Conservation (phyloP, 805 yeast species). For the Yarrowia sp. region DNA sequence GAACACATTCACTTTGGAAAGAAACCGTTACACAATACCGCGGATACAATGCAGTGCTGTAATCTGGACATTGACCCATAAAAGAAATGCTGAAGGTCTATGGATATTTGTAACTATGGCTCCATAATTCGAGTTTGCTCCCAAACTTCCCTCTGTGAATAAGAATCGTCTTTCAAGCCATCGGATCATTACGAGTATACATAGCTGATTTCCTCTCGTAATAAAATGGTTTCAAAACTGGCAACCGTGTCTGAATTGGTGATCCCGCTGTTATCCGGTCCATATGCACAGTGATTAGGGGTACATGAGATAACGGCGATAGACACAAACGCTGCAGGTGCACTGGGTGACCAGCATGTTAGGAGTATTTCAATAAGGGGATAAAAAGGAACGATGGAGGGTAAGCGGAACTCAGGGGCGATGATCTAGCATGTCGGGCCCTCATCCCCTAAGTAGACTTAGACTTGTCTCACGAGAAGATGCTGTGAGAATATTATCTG, state of each 20-base stretch:
- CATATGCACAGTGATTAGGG: slow-evolving; percentile 1
- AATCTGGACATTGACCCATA: not conserved
- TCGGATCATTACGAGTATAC: not conserved
- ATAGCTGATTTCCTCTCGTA: not conserved
- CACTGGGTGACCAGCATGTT: not conserved
- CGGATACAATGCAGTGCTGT: not conserved
- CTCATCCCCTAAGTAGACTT: too few species aligned
- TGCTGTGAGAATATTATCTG: not conserved
- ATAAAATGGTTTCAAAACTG: not conserved
- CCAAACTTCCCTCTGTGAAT: not conserved
- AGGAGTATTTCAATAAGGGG: too few species aligned
- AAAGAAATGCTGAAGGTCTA: too few species aligned
- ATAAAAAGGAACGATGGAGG: not conserved
- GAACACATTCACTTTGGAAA: not conserved
- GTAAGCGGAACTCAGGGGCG: not conserved
- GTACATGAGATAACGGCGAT: slow-evolving; percentile 31
- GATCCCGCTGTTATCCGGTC: not conserved
- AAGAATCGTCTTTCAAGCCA: not conserved
- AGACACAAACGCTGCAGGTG: slow-evolving; percentile 16
- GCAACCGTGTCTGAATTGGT: too few species aligned
- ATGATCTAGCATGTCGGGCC: too few species aligned
- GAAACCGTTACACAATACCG: not conserved
- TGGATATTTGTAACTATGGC: too few species aligned
- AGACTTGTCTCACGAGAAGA: too few species aligned
- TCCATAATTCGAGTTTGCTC: not conserved